A percentile compares a stretch with the other conserved stretches of the same genome.
Evolutionary conservation across 208 protist genomes (phyloP).

Genomic region (Leishmania braziliensis): DNA sequence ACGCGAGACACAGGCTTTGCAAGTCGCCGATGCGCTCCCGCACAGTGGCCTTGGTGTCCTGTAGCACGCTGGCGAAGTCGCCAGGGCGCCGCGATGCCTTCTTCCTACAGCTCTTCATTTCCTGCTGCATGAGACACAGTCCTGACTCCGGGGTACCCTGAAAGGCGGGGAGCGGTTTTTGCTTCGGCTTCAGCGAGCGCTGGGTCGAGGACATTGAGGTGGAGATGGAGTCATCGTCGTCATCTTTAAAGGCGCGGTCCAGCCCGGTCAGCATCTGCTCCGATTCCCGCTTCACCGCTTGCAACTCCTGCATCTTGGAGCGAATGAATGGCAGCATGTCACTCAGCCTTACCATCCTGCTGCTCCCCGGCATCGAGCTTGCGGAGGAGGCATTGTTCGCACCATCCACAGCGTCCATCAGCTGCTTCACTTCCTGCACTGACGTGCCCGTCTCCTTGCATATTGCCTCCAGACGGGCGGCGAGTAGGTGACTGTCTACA

Average conservation of each 20-base stretch:
- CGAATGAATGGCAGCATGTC: slow-evolving; percentile 39
- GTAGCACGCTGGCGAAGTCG: not conserved
- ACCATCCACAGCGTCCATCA: slow-evolving; percentile 25
- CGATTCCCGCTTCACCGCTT: slow-evolving; percentile 44
- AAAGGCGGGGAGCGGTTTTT: slow-evolving; percentile 48
- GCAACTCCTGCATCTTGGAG: slow-evolving; percentile 44
- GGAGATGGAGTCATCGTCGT: slow-evolving; percentile 24
- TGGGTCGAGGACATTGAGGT: slow-evolving; percentile 23
- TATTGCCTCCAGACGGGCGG: slow-evolving; percentile 29
- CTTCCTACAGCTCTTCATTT: slow-evolving; percentile 17
- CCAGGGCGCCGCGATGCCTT: not conserved
- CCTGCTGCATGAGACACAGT: slow-evolving; percentile 29
- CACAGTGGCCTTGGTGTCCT: slow-evolving; percentile 9
- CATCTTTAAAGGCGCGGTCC: slow-evolving; percentile 41
- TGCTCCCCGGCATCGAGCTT: not conserved
- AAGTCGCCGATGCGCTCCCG: slow-evolving; percentile 42
- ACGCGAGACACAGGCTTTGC: slow-evolving; percentile 44
- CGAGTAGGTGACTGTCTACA: slow-evolving; percentile 11
- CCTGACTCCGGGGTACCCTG: slow-evolving; percentile 21
- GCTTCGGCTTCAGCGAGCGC: slow-evolving; percentile 51
- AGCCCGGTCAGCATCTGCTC: slow-evolving; percentile 42
- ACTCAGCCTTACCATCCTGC: slow-evolving; percentile 23
- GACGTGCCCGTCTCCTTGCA: slow-evolving; percentile 43
- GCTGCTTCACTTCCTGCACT: slow-evolving; percentile 39
- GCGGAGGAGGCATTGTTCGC: not conserved